phyloP scores from a whole-genome alignment of 169 alveolate genomes.

The Cryptosporidium parvum region DNA sequence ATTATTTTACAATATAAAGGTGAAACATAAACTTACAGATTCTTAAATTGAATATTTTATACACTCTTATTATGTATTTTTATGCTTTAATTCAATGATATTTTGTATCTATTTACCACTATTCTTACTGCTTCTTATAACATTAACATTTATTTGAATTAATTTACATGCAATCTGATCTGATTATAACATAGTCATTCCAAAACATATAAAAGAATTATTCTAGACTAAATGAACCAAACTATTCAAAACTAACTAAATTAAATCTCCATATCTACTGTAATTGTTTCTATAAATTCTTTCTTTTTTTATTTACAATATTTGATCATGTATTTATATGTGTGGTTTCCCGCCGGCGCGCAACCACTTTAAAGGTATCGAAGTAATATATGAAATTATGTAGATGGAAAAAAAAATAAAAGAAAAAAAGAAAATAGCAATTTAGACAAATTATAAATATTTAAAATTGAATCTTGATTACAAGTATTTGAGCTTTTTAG shows the following conservation, averaged over 20 bases:
- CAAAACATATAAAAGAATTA: too few species aligned
- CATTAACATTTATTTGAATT: background rate
- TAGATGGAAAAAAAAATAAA: too few species aligned
- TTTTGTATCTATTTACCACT: background rate
- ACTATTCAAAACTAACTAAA: too few species aligned
- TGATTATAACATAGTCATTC: too few species aligned
- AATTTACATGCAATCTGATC: background rate
- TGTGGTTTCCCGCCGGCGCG: background rate
- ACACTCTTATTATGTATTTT: background rate
- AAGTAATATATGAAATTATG: background rate
- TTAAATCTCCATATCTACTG: too few species aligned
- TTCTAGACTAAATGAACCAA: too few species aligned
- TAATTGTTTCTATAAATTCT: background rate
- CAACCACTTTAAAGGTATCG: background rate
- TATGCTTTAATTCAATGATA: background rate
- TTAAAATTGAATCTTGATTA: background rate
- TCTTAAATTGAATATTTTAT: background rate
- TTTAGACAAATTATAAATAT: too few species aligned
- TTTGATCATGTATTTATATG: background rate
- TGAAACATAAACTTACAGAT: background rate
- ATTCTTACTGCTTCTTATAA: background rate
- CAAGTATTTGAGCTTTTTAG: background rate
- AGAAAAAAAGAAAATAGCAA: background rate
- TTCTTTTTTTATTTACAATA: too few species aligned
- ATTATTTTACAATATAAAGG: background rate